Base-by-base conservation (phyloP, 164 flowering plant species). In the Vitis cinerea region DNA sequence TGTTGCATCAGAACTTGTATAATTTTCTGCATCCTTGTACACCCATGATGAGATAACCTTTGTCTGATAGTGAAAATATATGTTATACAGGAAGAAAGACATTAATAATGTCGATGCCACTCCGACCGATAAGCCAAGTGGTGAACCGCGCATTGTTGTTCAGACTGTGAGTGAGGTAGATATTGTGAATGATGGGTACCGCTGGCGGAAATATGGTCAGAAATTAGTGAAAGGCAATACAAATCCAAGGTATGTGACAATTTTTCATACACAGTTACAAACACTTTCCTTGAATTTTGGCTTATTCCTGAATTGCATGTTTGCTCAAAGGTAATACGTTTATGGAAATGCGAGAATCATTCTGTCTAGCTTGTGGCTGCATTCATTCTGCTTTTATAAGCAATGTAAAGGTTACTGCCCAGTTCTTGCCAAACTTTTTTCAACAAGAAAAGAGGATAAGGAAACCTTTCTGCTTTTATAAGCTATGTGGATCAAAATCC, bases 151-250 rank as follows among this genome's bases (percentile, higher is more conserved):
- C 12, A 50, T 68, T 64, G 85, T 84, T 74, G 79, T 84, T 71
- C 84, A 84, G 69, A 84, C 87, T 59, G 11, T 53, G 16, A 86
- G 88, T 72, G 87, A 80, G 71, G 85, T 86, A 73, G 92, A 88
- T 77, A 63, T 84, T 59, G 84, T 84, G 44, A 86, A 86, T 77
- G 92, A 88, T 78, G 86, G 88, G 10, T 82, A 76, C 63, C 81
- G 92, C n/a, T 87, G 89, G 89, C 88, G 92, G 16, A 85, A 87
- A 76, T 86, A 87, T 78, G 89, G 89, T 57, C 89, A 88, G 78
- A 88, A 86, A 73, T 61, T 84, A 64, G 88, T 88, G n/a, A 88
- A 83, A 81, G 92, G 90, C 61, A 86, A 82, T 78, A 78, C 86
- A 9, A 80, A 88, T 65, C 92, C 90, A n/a, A 83, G 89, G 90